Base-by-base conservation (phyloP, 331 rosid species). In the Telfairia occidentalis region DNA sequence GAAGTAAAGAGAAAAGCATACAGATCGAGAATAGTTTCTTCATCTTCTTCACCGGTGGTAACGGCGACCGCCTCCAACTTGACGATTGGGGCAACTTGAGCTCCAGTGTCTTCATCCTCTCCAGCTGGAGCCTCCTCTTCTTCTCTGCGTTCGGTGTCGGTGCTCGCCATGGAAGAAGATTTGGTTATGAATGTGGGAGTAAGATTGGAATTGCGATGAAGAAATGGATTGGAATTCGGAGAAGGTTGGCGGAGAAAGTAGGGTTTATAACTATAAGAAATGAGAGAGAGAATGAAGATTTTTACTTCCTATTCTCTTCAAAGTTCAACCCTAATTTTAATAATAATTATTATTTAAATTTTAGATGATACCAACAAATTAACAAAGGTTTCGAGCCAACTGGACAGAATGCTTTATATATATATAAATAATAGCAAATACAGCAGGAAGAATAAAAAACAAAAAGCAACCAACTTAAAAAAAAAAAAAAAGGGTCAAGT, bases 91-190 rank as follows among this genome's bases (percentile, higher is more conserved):
- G 96, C 98, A 10, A 95, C 89, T 70, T 90, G 96, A 10, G 98
- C 99, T 46, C 99, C 97, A 60, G 99, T 95, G 66, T 95, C 99
- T 70, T 95, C 99, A 64, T 95, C 99, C 1, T 95, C 99, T 35
- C 81, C 97, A 78, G 87, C 88, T 8, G 90, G 88, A 29, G 89
- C 87, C 6, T 87, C 97, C 57, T 90, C 99, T 11, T 91, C 99
- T 16, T 90, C 97, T n/a, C 92, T 85, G 92, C 89, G 97, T 66
- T 85, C 90, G 76, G 96, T 85, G 43, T 90, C 93, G 84, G 86
- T 82, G 87, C 86, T 86, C 16, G 98, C 87, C 99, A 95, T 93
- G 13, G 21, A 69, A 2, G 26, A 37, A 34, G 46, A 7, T 29
- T 26, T 8, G 18, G 13, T 3, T 12, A 12, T 1, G 16, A 28